Conservation (phyloP, 2,329 filamentous ascomycete genomes). For the Colletotrichum acutatum region DNA sequence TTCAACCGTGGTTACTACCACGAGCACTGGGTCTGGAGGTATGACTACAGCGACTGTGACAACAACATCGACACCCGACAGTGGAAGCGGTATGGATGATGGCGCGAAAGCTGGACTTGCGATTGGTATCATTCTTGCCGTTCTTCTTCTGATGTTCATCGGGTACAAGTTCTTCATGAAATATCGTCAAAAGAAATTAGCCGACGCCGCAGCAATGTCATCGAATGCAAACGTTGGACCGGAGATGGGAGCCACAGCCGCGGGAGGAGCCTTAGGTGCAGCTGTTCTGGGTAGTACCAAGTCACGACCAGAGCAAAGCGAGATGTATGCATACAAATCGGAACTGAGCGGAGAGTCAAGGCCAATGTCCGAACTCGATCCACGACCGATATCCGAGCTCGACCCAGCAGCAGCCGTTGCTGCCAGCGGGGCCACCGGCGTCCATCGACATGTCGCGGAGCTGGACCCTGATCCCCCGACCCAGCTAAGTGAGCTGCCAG, state of each 20-base stretch:
- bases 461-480: conserved; percentile 9
- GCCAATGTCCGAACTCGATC: conserved; percentile 17
- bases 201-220: not conserved
- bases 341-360: conserved; percentile 24
- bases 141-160: conserved; percentile 15
- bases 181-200: conserved; percentile 6
- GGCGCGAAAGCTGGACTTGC: conserved; percentile 29
- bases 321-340: conserved; percentile 22
- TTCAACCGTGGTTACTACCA: not conserved
- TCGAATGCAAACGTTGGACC: not conserved
- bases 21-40: not conserved
- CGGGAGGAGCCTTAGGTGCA: not conserved
- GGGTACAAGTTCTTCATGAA: conserved; percentile 18
- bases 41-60: conserved; percentile 4
- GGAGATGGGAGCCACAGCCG: not conserved
- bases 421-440: not conserved
- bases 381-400: conserved; percentile 14
- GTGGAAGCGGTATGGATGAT: conserved; percentile 3
- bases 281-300: not conserved
- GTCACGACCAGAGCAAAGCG: not conserved
- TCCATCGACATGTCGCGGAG: conserved; percentile 10
- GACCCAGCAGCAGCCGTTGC: conserved; percentile 21
- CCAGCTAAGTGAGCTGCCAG: conserved; percentile 21
- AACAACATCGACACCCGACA: conserved; percentile 4
- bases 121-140: conserved; percentile 18